A percentile compares a stretch with the other conserved stretches of the same genome.
phyloP scores from a whole-genome alignment of 306 rosid species.

The Argentina anserina region DNA sequence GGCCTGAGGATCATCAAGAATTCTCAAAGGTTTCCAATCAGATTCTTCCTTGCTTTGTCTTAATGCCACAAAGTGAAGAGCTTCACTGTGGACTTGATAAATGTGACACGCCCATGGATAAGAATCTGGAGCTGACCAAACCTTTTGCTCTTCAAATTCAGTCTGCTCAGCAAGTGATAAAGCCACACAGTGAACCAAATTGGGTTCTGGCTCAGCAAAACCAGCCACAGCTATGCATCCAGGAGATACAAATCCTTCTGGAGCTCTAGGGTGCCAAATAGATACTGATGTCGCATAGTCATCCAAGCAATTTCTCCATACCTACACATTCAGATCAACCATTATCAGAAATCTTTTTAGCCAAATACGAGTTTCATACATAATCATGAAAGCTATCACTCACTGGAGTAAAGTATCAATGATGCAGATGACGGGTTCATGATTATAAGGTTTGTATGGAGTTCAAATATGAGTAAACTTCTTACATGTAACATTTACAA shows the following conservation, averaged over 20 bases:
- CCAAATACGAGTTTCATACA: background rate
- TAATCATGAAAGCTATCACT: background rate
- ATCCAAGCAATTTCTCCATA: constrained; percentile 89
- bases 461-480: background rate
- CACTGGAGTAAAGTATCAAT: background rate
- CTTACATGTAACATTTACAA: background rate
- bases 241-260: constrained; percentile 80
- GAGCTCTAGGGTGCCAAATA: constrained; percentile 93
- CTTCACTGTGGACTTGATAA: constrained; percentile 84
- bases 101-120: constrained; percentile 92
- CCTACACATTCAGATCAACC: constrained; percentile 38
- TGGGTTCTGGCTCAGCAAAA: constrained; percentile 68
- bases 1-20: constrained; percentile 54
- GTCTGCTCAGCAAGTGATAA: constrained; percentile 80
- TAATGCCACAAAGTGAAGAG: constrained; percentile 79
- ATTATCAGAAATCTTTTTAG: background rate
- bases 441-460: background rate
- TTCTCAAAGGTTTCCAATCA: constrained; percentile 64
- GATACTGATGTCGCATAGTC: constrained; percentile 66
- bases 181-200: constrained; percentile 59
- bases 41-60: constrained; percentile 77
- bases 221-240: constrained; percentile 77
- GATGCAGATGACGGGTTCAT: background rate
- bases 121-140: constrained; percentile 83
- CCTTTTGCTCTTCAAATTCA: constrained; percentile 68